phyloP scores from a whole-genome alignment of 768 basidiomycete species.

The Hemileccinum impolitum region DNA sequence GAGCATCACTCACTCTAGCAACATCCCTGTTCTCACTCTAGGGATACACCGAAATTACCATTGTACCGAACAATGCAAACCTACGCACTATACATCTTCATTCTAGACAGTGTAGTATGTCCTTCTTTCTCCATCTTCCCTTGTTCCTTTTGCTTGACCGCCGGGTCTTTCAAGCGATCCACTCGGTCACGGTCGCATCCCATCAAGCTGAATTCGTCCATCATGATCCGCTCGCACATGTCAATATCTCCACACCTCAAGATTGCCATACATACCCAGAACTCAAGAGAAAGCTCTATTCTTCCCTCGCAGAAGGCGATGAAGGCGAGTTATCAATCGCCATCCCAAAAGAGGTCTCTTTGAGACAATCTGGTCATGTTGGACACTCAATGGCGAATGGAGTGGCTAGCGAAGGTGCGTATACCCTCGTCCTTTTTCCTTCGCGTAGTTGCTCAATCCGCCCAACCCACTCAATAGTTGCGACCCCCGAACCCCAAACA shows the following conservation, averaged over 20 bases:
- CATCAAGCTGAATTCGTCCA: slow-evolving; percentile 76
- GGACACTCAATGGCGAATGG: slow-evolving; percentile 34
- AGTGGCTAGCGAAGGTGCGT: slow-evolving; percentile 56
- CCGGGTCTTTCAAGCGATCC: slow-evolving; percentile 48
- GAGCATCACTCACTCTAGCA: slow-evolving; percentile 21
- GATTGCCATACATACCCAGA: slow-evolving; percentile 91
- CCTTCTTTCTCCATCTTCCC: slow-evolving; percentile 1
- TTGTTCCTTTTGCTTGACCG: slow-evolving; percentile 23
- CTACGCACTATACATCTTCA: slow-evolving; percentile 85
- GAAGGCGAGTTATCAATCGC: slow-evolving; percentile 94
- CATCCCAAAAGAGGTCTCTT: slow-evolving; percentile 68
- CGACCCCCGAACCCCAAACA: slow-evolving; percentile 82
- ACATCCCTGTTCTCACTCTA: slow-evolving; percentile 27
- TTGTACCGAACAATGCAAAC: slow-evolving; percentile 75
- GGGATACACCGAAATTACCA: slow-evolving; percentile 93
- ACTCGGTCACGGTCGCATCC: slow-evolving; percentile 68
- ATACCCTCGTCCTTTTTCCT: neutral
- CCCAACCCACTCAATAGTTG: slow-evolving; percentile 39
- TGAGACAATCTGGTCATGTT: slow-evolving; percentile 56
- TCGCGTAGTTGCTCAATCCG: slow-evolving; percentile 3
- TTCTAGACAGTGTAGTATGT: slow-evolving; percentile 82
- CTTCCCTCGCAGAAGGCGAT: slow-evolving; percentile 85
- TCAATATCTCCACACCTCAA: slow-evolving; percentile 61
- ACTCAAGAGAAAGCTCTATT: slow-evolving; percentile 87
- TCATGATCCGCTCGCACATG: slow-evolving; percentile 67